These are phyloP conservation scores for Peniophora sp. DNA, from an alignment of 1,284 basidiomycete genomes.

Conservation along the genomic window DNA sequence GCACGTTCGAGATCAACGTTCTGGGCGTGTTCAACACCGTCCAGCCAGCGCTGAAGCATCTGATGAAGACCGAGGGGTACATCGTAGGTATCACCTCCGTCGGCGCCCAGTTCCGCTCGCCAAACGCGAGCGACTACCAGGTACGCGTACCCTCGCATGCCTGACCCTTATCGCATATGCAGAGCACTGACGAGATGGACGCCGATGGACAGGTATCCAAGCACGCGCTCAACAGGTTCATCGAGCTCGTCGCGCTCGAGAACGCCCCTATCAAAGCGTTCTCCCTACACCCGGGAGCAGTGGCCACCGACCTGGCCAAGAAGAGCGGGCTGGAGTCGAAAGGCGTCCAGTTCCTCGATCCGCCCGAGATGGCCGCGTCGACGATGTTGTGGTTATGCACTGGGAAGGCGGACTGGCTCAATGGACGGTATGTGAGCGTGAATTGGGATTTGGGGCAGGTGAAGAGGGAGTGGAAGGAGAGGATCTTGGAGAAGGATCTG, in stretches of 20 bases:
- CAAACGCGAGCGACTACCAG: background rate
- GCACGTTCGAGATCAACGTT: background rate
- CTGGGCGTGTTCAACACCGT: background rate
- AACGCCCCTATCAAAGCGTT: background rate
- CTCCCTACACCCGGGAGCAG: background rate
- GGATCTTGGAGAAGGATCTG: background rate
- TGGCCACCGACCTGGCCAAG: background rate
- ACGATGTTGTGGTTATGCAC: background rate
- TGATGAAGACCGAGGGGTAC: no score
- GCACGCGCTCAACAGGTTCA: background rate
- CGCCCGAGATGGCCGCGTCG: background rate
- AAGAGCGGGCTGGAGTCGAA: background rate
- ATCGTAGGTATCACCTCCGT: no score
- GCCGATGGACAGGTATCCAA: background rate
- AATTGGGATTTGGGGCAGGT: background rate
- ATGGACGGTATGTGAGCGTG: background rate
- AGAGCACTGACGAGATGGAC: no score
- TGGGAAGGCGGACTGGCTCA: background rate
- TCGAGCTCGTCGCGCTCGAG: background rate
- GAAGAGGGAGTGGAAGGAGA: background rate
- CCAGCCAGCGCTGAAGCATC: no score
- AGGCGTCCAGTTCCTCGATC: background rate
- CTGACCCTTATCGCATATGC: no score
- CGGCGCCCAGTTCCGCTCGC: background rate
- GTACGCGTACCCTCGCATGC: conserved; percentile 4